Conservation (phyloP, 108 stramenopile species). For the Pseudonitzschia multiseries region DNA sequence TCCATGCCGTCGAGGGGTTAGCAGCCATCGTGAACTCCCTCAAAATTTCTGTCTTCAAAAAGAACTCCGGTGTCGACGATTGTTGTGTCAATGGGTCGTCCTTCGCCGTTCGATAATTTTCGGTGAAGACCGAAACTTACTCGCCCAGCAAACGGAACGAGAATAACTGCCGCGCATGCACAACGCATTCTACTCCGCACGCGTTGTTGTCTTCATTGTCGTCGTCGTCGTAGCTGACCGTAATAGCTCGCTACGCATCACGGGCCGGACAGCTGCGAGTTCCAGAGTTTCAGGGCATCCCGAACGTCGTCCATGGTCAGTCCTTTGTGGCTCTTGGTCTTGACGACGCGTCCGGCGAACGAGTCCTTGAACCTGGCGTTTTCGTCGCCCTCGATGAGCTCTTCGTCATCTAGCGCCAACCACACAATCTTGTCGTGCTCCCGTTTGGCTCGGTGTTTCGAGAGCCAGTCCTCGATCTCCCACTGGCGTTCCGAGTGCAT, state of each 20-base stretch:
- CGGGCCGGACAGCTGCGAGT: slow-evolving; percentile 43
- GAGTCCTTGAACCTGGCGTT: slow-evolving; percentile 24
- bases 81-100: no score
- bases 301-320: slow-evolving; percentile 47
- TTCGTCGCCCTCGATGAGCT: slow-evolving; percentile 46
- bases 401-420: slow-evolving; percentile 78
- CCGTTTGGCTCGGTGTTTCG: slow-evolving; percentile 16
- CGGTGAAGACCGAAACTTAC: no score
- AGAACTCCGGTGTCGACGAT: no score
- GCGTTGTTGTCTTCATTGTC: not conserved
- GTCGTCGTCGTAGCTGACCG: not conserved
- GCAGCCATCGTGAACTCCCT: no score
- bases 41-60: no score
- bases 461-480: slow-evolving; percentile 65
- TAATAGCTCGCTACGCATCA: not conserved
- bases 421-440: slow-evolving; percentile 28
- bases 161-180: no score
- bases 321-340: slow-evolving; percentile 53
- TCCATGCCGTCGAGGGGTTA: no score
- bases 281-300: slow-evolving; percentile 40
- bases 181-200: no score
- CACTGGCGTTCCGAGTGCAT: slow-evolving; percentile 63
- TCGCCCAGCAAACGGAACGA: no score
- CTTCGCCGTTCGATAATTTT: no score
- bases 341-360: slow-evolving; percentile 52